Percentiles rank a stretch among this genome's conserved stretches.
phyloP scores from a whole-genome alignment of 805 yeast genomes.

The Pichia scutulata region DNA sequence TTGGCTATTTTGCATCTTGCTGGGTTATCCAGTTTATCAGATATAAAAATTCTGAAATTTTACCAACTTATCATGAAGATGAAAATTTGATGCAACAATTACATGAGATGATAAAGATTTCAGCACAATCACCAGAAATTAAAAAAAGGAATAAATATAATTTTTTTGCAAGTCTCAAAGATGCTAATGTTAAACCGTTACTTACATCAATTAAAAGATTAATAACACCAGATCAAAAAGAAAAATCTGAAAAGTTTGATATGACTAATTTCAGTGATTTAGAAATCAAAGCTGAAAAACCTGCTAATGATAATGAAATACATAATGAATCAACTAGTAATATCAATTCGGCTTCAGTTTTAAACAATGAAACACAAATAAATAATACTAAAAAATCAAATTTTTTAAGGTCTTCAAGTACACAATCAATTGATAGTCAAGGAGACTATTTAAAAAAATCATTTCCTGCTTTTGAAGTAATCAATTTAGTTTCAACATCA shows the following conservation, averaged over 20 bases:
- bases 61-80: background rate
- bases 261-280: background rate
- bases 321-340: background rate
- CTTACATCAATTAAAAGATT: background rate
- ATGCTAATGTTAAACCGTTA: background rate
- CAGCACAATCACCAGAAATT: background rate
- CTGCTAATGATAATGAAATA: too few relatives aligned
- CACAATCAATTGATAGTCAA: background rate
- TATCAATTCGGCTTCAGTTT: background rate
- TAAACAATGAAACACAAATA: background rate
- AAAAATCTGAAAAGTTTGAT: background rate
- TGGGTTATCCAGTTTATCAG: background rate
- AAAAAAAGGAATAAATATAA: too few relatives aligned
- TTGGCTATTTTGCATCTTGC: background rate
- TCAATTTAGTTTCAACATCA: background rate
- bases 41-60: background rate
- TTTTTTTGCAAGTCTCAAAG: too few relatives aligned
- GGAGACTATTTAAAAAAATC: background rate
- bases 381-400: background rate
- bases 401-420: too few relatives aligned
- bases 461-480: background rate
- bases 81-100: background rate
- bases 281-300: background rate
- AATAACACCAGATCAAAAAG: background rate
- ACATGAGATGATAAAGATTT: background rate